These are phyloP conservation scores for Candida schatavii DNA, from an alignment of 805 yeast genomes.

Conservation along the genomic window DNA sequence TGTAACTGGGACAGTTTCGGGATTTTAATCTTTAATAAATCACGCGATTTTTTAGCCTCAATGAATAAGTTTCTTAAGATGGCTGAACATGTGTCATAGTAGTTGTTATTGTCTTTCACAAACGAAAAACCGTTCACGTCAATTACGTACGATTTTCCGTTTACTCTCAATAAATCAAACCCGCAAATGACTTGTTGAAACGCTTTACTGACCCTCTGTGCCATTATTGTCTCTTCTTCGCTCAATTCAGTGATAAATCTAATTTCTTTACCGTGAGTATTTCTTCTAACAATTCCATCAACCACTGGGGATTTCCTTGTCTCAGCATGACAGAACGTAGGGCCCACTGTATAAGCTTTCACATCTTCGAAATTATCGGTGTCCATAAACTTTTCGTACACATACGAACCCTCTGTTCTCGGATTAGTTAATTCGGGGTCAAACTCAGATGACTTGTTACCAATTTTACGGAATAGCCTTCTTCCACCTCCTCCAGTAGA, in stretches of 20 bases:
- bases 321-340: conserved; percentile 91
- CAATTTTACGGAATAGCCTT: conserved; percentile 88
- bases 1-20: conserved; percentile 33
- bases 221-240: conserved; percentile 75
- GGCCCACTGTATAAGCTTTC: conserved; percentile 96
- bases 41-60: conserved; percentile 45
- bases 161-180: conserved; percentile 86
- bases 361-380: conserved; percentile 98
- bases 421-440: conserved; percentile 76
- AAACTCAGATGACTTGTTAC: conserved; percentile 94
- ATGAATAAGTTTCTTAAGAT: conserved; percentile 74
- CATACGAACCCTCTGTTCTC: conserved; percentile 85
- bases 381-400: conserved; percentile 94
- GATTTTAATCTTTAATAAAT: conserved; percentile 34
- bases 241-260: conserved; percentile 82
- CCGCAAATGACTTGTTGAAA: conserved; percentile 97
- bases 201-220: conserved; percentile 65
- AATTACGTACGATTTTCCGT: conserved; percentile 86
- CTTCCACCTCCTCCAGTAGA: conserved; percentile 98
- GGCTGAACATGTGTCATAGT: conserved; percentile 79
- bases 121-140: conserved; percentile 98
- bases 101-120: conserved; percentile 85
- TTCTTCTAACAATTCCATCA: conserved; percentile 97
- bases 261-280: conserved; percentile 96
- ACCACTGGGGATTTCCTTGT: conserved; percentile 98